Conservation (phyloP, 1,284 basidiomycete species). For the Sanghuangporus baumii region DNA sequence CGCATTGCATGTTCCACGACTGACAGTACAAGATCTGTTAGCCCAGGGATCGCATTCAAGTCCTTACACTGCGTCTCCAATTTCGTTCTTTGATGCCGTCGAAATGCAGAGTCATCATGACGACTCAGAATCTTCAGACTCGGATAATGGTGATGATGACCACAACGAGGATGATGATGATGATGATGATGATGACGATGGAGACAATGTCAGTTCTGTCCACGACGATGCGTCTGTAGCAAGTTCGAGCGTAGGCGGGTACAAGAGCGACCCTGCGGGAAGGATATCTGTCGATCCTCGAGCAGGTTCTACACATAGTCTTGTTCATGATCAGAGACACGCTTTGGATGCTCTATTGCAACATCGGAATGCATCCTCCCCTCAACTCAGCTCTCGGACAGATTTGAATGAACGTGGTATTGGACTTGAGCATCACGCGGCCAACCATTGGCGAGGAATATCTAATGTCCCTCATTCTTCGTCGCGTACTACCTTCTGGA, state of each 20-base stretch:
- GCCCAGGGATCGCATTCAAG: constrained; percentile 30
- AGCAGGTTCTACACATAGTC: constrained; percentile 1
- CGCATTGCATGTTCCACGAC: constrained; percentile 1
- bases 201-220: constrained; percentile 17
- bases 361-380: constrained; percentile 10
- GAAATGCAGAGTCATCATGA: constrained; percentile 63
- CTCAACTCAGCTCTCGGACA: constrained; percentile 2
- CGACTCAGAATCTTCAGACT: constrained; percentile 58
- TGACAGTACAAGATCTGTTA: background rate
- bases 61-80: constrained; percentile 52
- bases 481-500: constrained; percentile 1
- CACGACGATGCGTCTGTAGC: constrained; percentile 6
- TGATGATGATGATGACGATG: constrained; percentile 25
- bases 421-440: background rate
- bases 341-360: background rate
- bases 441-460: background rate
- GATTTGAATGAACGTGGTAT: background rate
- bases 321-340: background rate
- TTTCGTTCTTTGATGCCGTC: constrained; percentile 69
- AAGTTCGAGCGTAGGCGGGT: constrained; percentile 15
- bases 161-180: constrained; percentile 48
- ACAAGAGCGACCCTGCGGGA: constrained; percentile 9
- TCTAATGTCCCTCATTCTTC: background rate
- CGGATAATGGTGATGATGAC: constrained; percentile 32
- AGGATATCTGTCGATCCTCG: background rate